phyloP scores from a whole-genome alignment of 1,139 yeast genomes.

The Pichia sp. region DNA sequence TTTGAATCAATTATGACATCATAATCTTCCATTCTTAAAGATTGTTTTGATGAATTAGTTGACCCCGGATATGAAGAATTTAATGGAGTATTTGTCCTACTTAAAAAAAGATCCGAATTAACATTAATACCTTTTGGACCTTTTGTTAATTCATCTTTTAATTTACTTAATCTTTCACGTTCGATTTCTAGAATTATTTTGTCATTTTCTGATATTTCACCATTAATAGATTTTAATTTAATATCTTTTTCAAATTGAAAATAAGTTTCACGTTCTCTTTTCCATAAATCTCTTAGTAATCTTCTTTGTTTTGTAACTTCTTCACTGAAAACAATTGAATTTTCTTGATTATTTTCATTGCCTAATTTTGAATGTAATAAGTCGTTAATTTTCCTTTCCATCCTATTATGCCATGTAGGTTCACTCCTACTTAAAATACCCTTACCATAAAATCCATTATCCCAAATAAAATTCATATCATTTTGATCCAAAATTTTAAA shows the following conservation, averaged over 20 bases:
- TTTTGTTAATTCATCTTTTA: constrained; percentile 20
- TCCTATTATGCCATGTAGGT: constrained; percentile 78
- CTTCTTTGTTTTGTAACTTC: constrained; percentile 73
- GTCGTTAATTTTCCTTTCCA: constrained; percentile 40
- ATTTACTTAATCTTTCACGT: constrained; percentile 25
- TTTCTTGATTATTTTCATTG: constrained; percentile 2
- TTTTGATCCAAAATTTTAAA: constrained; percentile 41
- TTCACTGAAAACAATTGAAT: constrained; percentile 43
- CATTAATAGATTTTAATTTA: constrained; percentile 17
- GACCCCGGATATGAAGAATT: neutral
- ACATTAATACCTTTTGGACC: constrained; percentile 14
- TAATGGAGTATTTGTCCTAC: constrained; percentile 7
- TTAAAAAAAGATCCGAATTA: neutral
- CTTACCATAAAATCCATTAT: constrained; percentile 88
- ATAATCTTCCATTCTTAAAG: constrained; percentile 37
- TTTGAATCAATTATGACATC: constrained; percentile 36
- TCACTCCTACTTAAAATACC: constrained; percentile 86
- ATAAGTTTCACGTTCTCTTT: constrained; percentile 40
- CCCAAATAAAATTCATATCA: constrained; percentile 65
- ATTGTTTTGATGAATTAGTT: neutral
- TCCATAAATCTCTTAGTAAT: constrained; percentile 65
- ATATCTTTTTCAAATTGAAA: constrained; percentile 24
- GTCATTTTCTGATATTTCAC: constrained; percentile 15
- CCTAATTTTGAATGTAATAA: constrained; percentile 7
- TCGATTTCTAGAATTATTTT: constrained; percentile 29